Conservation (phyloP, 208 protist genomes). For the Trypanosoma avium region DNA sequence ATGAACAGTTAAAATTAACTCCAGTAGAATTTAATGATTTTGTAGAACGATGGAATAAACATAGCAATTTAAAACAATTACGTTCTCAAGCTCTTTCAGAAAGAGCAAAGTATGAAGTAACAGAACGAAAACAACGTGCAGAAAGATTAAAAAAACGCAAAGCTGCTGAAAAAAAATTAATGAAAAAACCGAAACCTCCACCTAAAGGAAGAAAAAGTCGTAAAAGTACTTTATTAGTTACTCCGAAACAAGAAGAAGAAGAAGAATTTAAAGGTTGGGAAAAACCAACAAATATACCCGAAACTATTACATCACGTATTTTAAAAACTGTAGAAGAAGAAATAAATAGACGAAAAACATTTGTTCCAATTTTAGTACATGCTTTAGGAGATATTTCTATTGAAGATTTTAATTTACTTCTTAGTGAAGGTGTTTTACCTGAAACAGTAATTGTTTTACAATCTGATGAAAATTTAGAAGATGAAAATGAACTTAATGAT, state of each 20-base stretch:
- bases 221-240: slow-evolving; percentile 13
- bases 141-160: slow-evolving; percentile 63
- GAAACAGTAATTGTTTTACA: slow-evolving; percentile 58
- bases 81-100: slow-evolving; percentile 27
- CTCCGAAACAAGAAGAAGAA: slow-evolving; percentile 16
- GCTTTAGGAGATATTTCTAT: slow-evolving; percentile 12
- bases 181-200: slow-evolving; percentile 33
- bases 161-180: slow-evolving; percentile 39
- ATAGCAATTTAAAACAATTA: slow-evolving; percentile 31
- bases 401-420: slow-evolving; percentile 32
- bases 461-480: slow-evolving; percentile 20
- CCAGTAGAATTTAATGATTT: slow-evolving; percentile 37
- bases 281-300: slow-evolving; percentile 9
- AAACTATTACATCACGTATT: slow-evolving; percentile 28
- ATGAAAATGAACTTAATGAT: no score
- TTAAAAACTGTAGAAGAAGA: slow-evolving; percentile 28
- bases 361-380: slow-evolving; percentile 61
- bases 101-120: slow-evolving; percentile 42
- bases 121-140: slow-evolving; percentile 48
- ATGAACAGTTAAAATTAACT: slow-evolving; percentile 44
- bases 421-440: slow-evolving; percentile 43
- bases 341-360: slow-evolving; percentile 25
- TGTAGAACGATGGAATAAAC: slow-evolving; percentile 24
- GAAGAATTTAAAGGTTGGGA: slow-evolving; percentile 31
- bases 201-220: slow-evolving; percentile 22